A percentile compares a stretch with the other conserved stretches of the same genome.
Conservation (phyloP, 1,139 yeast species). For the Suhomyces wounanorum region DNA sequence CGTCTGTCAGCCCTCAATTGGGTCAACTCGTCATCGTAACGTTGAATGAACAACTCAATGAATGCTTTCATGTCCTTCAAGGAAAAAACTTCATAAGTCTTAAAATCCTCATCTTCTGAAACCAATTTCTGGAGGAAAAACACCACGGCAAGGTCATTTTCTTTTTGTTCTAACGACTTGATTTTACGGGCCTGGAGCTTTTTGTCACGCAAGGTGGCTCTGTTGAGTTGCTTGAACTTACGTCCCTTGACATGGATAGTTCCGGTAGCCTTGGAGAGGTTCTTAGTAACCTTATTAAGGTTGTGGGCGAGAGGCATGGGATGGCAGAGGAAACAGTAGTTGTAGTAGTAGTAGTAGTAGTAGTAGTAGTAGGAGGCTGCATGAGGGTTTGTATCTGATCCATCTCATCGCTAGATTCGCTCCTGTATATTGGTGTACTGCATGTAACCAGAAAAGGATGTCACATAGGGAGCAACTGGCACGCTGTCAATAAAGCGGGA, state of each 20-base stretch:
- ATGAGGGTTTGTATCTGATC: not conserved
- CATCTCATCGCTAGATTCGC: constrained; percentile 7
- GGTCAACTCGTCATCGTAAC: constrained; percentile 74
- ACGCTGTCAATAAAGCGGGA: not conserved
- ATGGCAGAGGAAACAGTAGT: not conserved
- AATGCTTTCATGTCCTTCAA: constrained; percentile 61
- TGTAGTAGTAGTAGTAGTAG: too few relatives aligned
- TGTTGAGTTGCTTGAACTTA: constrained; percentile 76
- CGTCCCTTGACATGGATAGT: constrained; percentile 85
- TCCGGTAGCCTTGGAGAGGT: constrained; percentile 57
- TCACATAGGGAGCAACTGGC: not conserved
- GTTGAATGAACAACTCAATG: constrained; percentile 61
- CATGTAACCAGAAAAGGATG: not conserved
- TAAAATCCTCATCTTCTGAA: constrained; percentile 43
- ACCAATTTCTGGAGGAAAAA: constrained; percentile 68
- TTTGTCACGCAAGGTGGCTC: constrained; percentile 83
- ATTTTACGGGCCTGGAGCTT: constrained; percentile 63
- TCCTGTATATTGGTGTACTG: constrained; percentile 6
- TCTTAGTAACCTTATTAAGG: constrained; percentile 69
- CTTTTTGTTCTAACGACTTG: constrained; percentile 58
- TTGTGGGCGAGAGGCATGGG: constrained; percentile 80
- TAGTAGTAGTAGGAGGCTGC: too few relatives aligned
- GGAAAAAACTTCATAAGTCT: constrained; percentile 42
- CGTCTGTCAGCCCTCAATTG: constrained; percentile 62
- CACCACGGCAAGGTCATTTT: constrained; percentile 57